Percentiles rank a stretch among this genome's conserved stretches.
phyloP scores from a whole-genome alignment of 768 basidiomycete species.

The Peribolospora kevripleyi region DNA sequence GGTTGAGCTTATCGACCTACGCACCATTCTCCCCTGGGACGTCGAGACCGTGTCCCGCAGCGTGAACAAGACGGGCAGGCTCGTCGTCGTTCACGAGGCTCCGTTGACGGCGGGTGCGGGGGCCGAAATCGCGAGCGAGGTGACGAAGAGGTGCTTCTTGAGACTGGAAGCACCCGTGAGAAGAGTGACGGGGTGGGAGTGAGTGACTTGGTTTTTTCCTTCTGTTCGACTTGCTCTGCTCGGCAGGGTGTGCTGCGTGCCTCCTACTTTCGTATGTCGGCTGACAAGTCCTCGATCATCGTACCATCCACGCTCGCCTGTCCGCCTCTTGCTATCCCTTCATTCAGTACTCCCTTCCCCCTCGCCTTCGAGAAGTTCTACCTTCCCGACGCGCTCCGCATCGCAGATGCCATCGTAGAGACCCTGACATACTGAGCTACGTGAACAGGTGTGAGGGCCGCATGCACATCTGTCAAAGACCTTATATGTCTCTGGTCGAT shows the following conservation, averaged over 20 bases:
- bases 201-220: conserved; percentile 21
- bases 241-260: too few relatives aligned
- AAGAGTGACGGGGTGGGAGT: conserved; percentile 85
- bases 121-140: conserved; percentile 70
- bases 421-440: conserved; percentile 33
- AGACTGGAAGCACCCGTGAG: conserved; percentile 68
- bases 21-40: conserved; percentile 77
- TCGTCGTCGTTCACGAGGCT: conserved; percentile 82
- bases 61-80: conserved; percentile 56
- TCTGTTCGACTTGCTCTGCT: neutral
- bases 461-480: too few relatives aligned
- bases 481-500: too few relatives aligned
- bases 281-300: neutral
- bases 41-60: conserved; percentile 54
- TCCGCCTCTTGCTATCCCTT: conserved; percentile 10
- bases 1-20: conserved; percentile 70
- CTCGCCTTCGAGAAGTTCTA: conserved; percentile 79
- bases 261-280: neutral
- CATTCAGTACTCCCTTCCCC: conserved; percentile 8
- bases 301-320: conserved; percentile 39
- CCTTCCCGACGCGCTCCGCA: conserved; percentile 61
- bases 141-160: conserved; percentile 70
- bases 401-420: conserved; percentile 61
- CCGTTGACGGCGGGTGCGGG: conserved; percentile 69
- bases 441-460: too few relatives aligned